phyloP scores from a whole-genome alignment of 768 basidiomycete genomes.

The Auricularia sp. region DNA sequence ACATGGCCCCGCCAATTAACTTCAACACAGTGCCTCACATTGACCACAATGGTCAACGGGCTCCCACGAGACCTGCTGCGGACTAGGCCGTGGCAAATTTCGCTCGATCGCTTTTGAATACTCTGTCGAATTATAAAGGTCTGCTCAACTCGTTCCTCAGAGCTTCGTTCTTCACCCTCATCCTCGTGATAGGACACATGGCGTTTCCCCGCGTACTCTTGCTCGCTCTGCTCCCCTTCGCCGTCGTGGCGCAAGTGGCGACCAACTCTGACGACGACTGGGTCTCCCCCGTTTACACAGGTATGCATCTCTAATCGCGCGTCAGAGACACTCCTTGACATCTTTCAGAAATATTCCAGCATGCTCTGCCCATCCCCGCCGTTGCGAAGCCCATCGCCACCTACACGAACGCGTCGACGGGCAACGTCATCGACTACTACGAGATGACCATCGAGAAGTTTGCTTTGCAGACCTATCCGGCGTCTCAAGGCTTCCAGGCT shows the following conservation, averaged over 20 bases:
- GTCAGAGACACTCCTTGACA: background rate
- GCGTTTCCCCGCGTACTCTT: background rate
- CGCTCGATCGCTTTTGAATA: background rate
- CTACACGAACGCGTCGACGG: background rate
- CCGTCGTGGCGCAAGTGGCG: background rate
- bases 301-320: background rate
- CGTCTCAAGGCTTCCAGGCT: background rate
- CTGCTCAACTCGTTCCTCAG: background rate
- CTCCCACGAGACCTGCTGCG: too few species aligned
- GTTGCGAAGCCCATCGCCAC: background rate
- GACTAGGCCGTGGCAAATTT: too few species aligned
- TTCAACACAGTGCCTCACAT: too few species aligned
- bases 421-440: constrained; percentile 1
- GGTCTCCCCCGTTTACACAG: background rate
- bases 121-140: background rate
- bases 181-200: background rate
- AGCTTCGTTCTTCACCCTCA: background rate
- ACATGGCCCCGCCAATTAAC: too few species aligned
- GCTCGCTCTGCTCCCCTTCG: background rate
- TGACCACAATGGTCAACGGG: too few species aligned
- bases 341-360: background rate
- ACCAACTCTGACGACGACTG: background rate
- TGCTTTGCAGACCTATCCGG: background rate
- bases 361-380: background rate
- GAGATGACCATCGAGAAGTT: background rate